Conservation (phyloP, 176 grass and related monocot species). For the Miscanthus lutarioriparius region DNA sequence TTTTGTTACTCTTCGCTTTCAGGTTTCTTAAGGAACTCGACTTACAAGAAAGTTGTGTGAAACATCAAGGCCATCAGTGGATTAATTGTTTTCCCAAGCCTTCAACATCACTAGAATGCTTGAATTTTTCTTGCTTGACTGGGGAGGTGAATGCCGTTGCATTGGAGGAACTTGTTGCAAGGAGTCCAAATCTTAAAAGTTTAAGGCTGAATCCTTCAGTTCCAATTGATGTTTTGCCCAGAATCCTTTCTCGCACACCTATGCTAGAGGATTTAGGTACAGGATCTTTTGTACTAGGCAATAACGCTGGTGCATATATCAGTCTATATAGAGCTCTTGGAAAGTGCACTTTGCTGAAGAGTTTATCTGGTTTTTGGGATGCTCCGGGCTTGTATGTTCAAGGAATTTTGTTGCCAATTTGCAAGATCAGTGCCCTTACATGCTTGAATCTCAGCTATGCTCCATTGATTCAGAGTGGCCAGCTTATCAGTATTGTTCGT, state of each 20-base stretch:
- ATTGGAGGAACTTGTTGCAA: constrained; percentile 63
- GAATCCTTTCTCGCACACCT: constrained; percentile 46
- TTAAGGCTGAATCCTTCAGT: constrained; percentile 65
- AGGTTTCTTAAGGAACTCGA: constrained; percentile 77
- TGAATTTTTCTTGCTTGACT: constrained; percentile 78
- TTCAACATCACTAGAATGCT: constrained; percentile 63
- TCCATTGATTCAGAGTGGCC: constrained; percentile 26
- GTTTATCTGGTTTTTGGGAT: constrained; percentile 80
- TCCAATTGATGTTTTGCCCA: constrained; percentile 56
- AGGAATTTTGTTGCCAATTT: constrained; percentile 35
- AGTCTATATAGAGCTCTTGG: constrained; percentile 39
- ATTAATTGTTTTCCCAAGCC: constrained; percentile 62
- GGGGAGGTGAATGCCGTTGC: constrained; percentile 56
- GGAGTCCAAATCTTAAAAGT: constrained; percentile 67
- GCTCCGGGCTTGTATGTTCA: constrained; percentile 28
- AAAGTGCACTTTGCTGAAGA: constrained; percentile 53
- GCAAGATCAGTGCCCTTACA: constrained; percentile 43
- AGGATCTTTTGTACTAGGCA: constrained; percentile 49
- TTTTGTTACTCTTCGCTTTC: constrained; percentile 12
- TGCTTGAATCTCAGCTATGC: constrained; percentile 71
- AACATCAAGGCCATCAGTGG: constrained; percentile 52
- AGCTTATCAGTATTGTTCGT: constrained; percentile 55
- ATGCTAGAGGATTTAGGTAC: constrained; percentile 75
- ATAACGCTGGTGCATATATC: constrained; percentile 27
- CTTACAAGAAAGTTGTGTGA: constrained; percentile 69